phyloP scores from a whole-genome alignment of 768 basidiomycete genomes.

The Mycena metata region DNA sequence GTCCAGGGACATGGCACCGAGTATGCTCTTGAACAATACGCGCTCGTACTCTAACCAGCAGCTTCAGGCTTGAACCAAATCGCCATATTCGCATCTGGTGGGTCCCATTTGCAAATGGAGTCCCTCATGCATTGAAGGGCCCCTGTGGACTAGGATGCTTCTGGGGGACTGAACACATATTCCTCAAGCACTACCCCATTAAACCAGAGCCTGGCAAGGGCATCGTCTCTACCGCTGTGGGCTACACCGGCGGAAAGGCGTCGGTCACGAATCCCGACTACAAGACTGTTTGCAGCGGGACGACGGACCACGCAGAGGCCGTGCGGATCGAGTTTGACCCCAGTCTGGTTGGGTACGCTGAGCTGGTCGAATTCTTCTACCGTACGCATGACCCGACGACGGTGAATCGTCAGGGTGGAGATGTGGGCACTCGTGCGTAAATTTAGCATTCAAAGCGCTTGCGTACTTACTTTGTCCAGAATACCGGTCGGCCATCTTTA shows the following conservation, averaged over 20 bases:
- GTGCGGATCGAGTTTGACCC: constrained; percentile 78
- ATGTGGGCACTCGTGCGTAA: constrained; percentile 71
- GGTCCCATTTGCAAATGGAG: not conserved
- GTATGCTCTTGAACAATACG: not conserved
- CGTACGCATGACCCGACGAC: constrained; percentile 84
- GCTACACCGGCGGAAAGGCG: constrained; percentile 69
- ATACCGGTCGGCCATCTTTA: constrained; percentile 86
- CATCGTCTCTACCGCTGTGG: constrained; percentile 67
- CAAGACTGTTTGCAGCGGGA: constrained; percentile 71
- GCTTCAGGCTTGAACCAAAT: constrained; percentile 22
- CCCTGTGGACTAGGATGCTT: constrained; percentile 60
- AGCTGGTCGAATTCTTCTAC: constrained; percentile 86
- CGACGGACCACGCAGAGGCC: constrained; percentile 81
- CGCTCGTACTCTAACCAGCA: not conserved
- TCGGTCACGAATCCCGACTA: constrained; percentile 64
- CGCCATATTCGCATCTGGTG: constrained; percentile 38
- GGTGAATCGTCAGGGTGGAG: constrained; percentile 71
- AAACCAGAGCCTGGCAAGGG: constrained; percentile 60
- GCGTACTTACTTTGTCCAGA: constrained; percentile 53
- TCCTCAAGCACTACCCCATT: constrained; percentile 68
- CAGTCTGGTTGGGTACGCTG: constrained; percentile 72
- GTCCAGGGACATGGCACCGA: constrained; percentile 15
- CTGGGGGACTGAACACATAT: constrained; percentile 77
- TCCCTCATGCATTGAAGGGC: no score
- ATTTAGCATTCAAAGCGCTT: not conserved